Percentiles rank a stretch among this genome's conserved stretches.
phyloP scores from a whole-genome alignment of 2,329 filamentous ascomycete genomes.

The Sporothrix schenckii region DNA sequence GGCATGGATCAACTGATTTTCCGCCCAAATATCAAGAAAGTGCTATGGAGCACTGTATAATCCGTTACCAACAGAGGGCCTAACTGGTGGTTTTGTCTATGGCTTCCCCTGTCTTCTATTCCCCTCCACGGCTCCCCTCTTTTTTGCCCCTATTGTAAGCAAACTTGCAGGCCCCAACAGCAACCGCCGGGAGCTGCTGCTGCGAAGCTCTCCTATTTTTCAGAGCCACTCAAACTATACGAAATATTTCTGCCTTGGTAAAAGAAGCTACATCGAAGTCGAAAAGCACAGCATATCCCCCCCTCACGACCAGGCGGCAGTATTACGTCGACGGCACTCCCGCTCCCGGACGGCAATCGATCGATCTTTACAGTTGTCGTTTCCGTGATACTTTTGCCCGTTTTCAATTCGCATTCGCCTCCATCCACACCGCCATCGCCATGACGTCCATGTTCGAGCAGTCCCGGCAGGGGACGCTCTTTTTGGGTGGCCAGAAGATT shows the following conservation, averaged over 20 bases:
- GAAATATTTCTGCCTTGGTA: conserved; percentile 32
- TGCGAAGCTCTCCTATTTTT: conserved; percentile 31
- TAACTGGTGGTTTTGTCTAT: too few relatives aligned
- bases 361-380: neutral
- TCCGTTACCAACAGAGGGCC: neutral
- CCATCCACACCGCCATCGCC: conserved; percentile 31
- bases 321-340: neutral
- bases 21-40: conserved; percentile 29
- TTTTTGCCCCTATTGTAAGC: conserved; percentile 27
- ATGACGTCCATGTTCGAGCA: conserved; percentile 98
- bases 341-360: neutral
- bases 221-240: conserved; percentile 14
- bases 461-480: conserved; percentile 91
- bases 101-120: conserved; percentile 26
- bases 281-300: neutral
- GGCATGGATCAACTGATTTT: conserved; percentile 37
- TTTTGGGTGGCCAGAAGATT: conserved; percentile 96
- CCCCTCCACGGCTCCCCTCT: conserved; percentile 29
- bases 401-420: neutral
- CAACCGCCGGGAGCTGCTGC: conserved; percentile 7
- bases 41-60: conserved; percentile 5
- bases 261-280: conserved; percentile 26
- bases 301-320: conserved; percentile 9
- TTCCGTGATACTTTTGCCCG: neutral
- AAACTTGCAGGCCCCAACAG: conserved; percentile 14